Percentiles rank a stretch among this genome's conserved stretches.
Evolutionary conservation across 306 rosid species (phyloP).

Genomic region (Oxytropis ochrocephala): DNA sequence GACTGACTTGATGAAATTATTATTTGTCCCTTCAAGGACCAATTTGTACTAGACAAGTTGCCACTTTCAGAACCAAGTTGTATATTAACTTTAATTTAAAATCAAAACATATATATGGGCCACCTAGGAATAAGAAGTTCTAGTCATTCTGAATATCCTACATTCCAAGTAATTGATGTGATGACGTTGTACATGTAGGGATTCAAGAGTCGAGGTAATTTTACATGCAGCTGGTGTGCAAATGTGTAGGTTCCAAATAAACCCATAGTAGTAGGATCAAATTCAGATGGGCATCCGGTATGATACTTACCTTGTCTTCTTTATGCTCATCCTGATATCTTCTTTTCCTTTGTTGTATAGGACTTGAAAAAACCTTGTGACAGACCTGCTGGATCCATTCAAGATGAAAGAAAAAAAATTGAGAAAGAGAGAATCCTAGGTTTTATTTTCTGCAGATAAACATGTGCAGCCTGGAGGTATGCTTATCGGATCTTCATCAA

Average conservation of each 20-base stretch:
- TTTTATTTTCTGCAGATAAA: slow-evolving; percentile 29
- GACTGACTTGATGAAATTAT: background rate
- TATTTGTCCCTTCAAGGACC: background rate
- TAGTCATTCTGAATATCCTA: background rate
- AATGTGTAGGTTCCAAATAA: background rate
- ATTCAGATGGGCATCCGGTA: slow-evolving; percentile 11
- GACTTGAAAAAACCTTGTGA: slow-evolving; percentile 86
- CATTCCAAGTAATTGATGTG: background rate
- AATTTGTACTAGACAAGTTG: background rate
- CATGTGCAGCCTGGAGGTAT: no score
- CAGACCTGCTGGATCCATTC: slow-evolving; percentile 49
- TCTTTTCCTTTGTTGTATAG: slow-evolving; percentile 55
- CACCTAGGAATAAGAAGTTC: background rate
- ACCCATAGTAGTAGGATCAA: background rate
- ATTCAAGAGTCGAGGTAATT: background rate
- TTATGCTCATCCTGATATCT: slow-evolving; percentile 39
- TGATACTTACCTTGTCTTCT: slow-evolving; percentile 20
- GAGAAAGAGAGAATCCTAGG: slow-evolving; percentile 23
- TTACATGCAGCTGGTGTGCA: background rate
- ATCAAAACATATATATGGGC: background rate
- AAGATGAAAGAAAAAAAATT: slow-evolving; percentile 30
- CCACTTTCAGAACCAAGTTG: background rate
- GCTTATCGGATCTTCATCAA: no score
- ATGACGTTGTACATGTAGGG: background rate
- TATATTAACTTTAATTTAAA: background rate